Base-by-base conservation (phyloP, 2,329 filamentous ascomycete genomes). In the Huntiella bhutanensis region DNA sequence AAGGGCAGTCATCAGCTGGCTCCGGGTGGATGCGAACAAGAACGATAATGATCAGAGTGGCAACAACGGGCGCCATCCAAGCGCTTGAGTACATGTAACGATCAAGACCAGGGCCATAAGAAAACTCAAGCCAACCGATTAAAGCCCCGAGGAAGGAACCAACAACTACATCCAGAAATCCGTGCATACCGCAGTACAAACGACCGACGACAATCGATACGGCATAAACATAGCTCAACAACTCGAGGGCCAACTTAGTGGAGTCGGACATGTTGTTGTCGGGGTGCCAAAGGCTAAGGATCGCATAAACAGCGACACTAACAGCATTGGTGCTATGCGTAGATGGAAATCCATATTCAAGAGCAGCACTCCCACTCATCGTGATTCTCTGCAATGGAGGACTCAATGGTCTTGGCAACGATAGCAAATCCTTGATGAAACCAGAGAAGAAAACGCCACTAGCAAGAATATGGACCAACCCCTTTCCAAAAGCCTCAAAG, bases 161-260 rank as follows among this genome's bases (percentile, higher is more conserved):
- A 48, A 91, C 62, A 11, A 91, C 63, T 17, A 96, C 86, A 60
- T 98, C 91, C 38, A 91, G 69, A 62, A 96, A 94, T 8, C 91
- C 91, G 62, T 98, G 91, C 91, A 98, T 98, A 51, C 91, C 91
- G 58, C 91, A 98, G 65, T 98, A 96, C 33, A 98, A 68, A 15
- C 91, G 77, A 4, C 91, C 91, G 51, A 96, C 66, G 36, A 95
- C 73, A 57, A 98, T 96, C 19, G 88, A 95, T 10, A 75, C 64
- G 33, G 83, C 84, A 58, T 96, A 98, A 54, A 84, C 79, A 60
- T 91, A 92, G 36, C 80, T 77, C 4, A 83, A 60, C 4, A 63
- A 60, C 57, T 91, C 81, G 19, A 93, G 64, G 3, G 69, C 61
- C 3, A 77, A 51, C 53, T 74, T 79, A 1, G 73, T 69, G 13